A percentile compares a stretch with the other conserved stretches of the same genome.
These are phyloP conservation scores for Hanseniaspora guilliermondii DNA, from an alignment of 805 yeast genomes.

Conservation along the genomic window DNA sequence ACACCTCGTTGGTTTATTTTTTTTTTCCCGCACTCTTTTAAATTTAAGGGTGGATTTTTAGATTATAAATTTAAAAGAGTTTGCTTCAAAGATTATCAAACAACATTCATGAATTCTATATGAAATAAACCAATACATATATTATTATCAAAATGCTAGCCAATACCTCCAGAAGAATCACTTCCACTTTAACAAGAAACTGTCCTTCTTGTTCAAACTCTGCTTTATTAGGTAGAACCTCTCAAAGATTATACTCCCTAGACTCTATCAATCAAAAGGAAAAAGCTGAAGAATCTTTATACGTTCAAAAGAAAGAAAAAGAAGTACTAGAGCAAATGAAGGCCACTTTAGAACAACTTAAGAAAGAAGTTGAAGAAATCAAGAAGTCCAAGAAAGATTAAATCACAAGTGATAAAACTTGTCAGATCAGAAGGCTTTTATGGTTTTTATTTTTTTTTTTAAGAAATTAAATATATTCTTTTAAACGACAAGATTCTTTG, in stretches of 20 bases:
- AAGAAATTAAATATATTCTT: too few species aligned
- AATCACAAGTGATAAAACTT: not conserved
- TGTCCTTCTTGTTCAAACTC: slow-evolving; percentile 30
- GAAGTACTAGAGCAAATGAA: slow-evolving; percentile 69
- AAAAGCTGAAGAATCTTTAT: slow-evolving; percentile 78
- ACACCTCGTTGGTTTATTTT: too few species aligned
- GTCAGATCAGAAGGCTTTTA: not conserved
- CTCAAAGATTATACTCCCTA: slow-evolving; percentile 26
- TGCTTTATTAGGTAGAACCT: slow-evolving; percentile 47
- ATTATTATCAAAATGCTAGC: slow-evolving; percentile 12
- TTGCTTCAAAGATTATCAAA: too few species aligned
- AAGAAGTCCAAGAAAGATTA: slow-evolving; percentile 10
- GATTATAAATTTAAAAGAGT: too few species aligned
- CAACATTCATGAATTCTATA: too few species aligned
- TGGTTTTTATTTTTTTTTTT: not conserved
- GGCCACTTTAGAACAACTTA: slow-evolving; percentile 59
- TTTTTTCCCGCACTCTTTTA: not conserved
- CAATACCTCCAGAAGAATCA: slow-evolving; percentile 14
- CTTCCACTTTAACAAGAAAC: slow-evolving; percentile 35
- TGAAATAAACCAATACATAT: not conserved
- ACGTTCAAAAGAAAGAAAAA: slow-evolving; percentile 78
- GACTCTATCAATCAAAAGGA: slow-evolving; percentile 76
- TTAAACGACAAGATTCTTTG: too few species aligned
- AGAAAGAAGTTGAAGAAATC: slow-evolving; percentile 31
- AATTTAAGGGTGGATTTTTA: too few species aligned